A percentile compares a stretch with the other conserved stretches of the same genome.
These are phyloP conservation scores for Cryoendolithus antarcticus DNA, from an alignment of 2,329 filamentous ascomycete genomes.

Conservation along the genomic window DNA sequence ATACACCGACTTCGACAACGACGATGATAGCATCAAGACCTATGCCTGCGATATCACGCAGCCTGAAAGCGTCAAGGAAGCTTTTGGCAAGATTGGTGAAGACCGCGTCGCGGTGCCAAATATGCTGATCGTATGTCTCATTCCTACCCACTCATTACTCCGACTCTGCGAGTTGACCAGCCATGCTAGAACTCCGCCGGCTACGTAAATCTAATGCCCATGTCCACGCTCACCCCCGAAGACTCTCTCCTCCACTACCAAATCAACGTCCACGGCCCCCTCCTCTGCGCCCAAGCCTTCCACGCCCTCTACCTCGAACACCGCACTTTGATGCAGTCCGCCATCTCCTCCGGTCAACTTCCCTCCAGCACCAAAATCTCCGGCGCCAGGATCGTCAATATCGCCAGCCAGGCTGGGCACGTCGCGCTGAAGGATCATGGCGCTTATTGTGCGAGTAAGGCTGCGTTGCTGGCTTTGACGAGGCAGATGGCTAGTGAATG, in stretches of 20 bases:
- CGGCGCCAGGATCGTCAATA: constrained; percentile 32
- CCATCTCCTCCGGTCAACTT: not conserved
- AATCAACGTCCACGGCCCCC: constrained; percentile 34
- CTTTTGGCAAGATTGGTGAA: constrained; percentile 17
- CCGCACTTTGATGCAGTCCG: not conserved
- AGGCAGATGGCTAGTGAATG: constrained; percentile 37
- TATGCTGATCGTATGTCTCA: constrained; percentile 15
- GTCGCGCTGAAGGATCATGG: constrained; percentile 34
- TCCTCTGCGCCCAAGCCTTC: constrained; percentile 35
- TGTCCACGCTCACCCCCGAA: constrained; percentile 31
- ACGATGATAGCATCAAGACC: constrained; percentile 13
- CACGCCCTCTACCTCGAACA: too few relatives aligned
- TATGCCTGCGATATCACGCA: constrained; percentile 26
- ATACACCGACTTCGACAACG: constrained; percentile 17
- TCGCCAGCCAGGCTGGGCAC: constrained; percentile 36
- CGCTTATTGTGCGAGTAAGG: constrained; percentile 38
- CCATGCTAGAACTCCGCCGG: too few relatives aligned
- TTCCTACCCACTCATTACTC: too few relatives aligned
- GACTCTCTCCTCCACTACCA: constrained; percentile 33
- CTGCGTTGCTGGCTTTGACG: constrained; percentile 32
- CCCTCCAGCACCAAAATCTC: not conserved
- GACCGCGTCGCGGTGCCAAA: constrained; percentile 18
- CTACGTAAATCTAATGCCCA: constrained; percentile 25
- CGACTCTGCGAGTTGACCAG: too few relatives aligned
- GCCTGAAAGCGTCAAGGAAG: constrained; percentile 15